These are phyloP conservation scores for Mycena pura DNA, from an alignment of 768 basidiomycete genomes.

Conservation along the genomic window DNA sequence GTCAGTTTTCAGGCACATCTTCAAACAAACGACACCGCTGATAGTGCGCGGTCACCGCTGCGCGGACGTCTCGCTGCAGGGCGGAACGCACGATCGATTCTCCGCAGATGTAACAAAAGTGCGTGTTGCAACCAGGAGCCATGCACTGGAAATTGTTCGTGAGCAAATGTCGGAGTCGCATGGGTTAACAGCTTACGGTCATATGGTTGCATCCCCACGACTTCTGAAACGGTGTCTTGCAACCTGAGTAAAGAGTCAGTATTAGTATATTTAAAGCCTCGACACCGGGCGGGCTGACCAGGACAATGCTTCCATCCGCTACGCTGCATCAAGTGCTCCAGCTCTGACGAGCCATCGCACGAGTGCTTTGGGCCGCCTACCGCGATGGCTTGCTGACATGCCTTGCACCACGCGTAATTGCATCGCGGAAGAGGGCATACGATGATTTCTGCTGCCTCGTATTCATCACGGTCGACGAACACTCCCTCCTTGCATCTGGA, in stretches of 20 bases:
- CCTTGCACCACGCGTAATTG: constrained; percentile 64
- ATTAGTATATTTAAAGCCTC: not conserved
- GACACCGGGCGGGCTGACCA: constrained; percentile 36
- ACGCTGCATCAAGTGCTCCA: constrained; percentile 56
- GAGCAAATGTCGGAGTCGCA: not conserved
- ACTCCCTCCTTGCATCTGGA: constrained; percentile 55
- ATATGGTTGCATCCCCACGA: constrained; percentile 65
- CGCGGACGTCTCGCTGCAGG: constrained; percentile 36
- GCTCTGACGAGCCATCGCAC: constrained; percentile 64
- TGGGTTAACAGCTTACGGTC: constrained; percentile 45
- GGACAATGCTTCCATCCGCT: constrained; percentile 74
- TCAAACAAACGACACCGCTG: constrained; percentile 43
- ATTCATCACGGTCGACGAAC: constrained; percentile 59
- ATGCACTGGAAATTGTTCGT: constrained; percentile 47
- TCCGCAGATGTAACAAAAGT: constrained; percentile 64
- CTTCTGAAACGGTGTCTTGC: constrained; percentile 57
- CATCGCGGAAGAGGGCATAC: constrained; percentile 58
- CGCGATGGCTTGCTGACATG: constrained; percentile 53
- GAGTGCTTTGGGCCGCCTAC: constrained; percentile 53
- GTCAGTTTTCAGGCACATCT: constrained; percentile 23
- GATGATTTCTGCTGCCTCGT: constrained; percentile 46
- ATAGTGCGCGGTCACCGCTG: constrained; percentile 41
- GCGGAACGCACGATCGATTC: constrained; percentile 49
- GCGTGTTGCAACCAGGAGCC: constrained; percentile 64
- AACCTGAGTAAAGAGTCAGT: constrained; percentile 38